Percentiles rank a stretch among this genome's conserved stretches.
Conservation (phyloP, 2,329 filamentous ascomycete species). For the Pseudogymnoascus sp. region DNA sequence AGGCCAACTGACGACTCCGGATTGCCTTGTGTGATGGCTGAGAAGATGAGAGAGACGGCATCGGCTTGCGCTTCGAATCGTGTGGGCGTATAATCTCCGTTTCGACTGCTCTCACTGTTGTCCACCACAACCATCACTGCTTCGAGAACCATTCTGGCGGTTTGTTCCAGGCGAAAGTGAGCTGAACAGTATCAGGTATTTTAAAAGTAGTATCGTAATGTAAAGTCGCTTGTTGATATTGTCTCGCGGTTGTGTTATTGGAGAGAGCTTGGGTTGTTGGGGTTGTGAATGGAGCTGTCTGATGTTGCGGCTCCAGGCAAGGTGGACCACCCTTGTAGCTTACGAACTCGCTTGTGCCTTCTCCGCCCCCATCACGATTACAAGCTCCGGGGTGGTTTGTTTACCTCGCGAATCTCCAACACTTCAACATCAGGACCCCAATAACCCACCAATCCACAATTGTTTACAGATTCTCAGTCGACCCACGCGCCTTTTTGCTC, state of each 20-base stretch:
- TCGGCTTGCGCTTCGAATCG: slow-evolving; percentile 95
- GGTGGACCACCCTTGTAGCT: slow-evolving; percentile 4
- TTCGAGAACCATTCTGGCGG: slow-evolving; percentile 87
- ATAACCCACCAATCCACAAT: neutral
- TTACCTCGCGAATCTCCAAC: neutral
- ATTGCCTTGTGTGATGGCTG: slow-evolving; percentile 89
- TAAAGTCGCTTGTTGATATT: neutral
- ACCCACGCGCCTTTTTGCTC: neutral
- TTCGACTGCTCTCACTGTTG: slow-evolving; percentile 97
- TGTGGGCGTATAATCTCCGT: slow-evolving; percentile 86
- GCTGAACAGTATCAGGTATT: neutral
- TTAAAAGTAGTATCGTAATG: neutral
- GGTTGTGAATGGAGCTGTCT: slow-evolving; percentile 12
- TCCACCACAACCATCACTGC: slow-evolving; percentile 99
- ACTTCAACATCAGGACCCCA: neutral
- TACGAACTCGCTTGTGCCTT: slow-evolving; percentile 9
- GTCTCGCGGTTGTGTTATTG: neutral
- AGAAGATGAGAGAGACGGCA: slow-evolving; percentile 90
- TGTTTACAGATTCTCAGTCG: neutral
- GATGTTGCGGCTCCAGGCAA: slow-evolving; percentile 2
- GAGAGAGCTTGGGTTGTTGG: slow-evolving; percentile 5
- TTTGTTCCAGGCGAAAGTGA: slow-evolving; percentile 1
- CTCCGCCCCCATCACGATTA: neutral
- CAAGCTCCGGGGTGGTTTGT: slow-evolving; percentile 3
- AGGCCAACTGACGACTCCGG: slow-evolving; percentile 94